These are phyloP conservation scores for Podaxis rugospora DNA, from an alignment of 768 basidiomycete genomes.

Conservation along the genomic window DNA sequence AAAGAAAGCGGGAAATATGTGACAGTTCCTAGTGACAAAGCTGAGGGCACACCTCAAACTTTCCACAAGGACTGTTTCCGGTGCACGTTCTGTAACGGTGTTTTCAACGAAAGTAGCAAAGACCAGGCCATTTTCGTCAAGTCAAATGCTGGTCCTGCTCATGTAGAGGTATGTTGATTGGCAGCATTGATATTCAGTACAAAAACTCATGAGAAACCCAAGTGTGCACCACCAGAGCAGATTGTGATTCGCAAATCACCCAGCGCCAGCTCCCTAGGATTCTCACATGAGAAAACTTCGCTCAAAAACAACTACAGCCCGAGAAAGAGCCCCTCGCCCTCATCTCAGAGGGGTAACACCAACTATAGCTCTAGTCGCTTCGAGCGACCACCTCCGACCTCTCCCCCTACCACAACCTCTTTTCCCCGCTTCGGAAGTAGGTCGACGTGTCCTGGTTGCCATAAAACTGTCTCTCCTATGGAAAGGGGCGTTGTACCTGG, in stretches of 20 bases:
- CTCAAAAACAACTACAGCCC: background rate
- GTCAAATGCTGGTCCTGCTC: conserved; percentile 60
- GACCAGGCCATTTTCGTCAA: conserved; percentile 73
- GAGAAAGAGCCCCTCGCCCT: conserved; percentile 8
- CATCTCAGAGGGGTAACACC: conserved; percentile 13
- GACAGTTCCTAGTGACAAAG: conserved; percentile 56
- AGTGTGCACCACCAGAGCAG: conserved; percentile 45
- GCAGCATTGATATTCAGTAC: background rate
- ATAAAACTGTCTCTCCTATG: conserved; percentile 72
- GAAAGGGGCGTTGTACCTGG: conserved; percentile 84
- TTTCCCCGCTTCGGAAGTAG: conserved; percentile 58
- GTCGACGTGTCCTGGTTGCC: conserved; percentile 71
- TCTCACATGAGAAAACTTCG: conserved; percentile 12
- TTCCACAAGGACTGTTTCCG: conserved; percentile 79
- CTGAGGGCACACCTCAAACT: conserved; percentile 40
- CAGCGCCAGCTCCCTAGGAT: conserved; percentile 19
- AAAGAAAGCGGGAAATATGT: conserved; percentile 63
- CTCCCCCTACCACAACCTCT: conserved; percentile 18
- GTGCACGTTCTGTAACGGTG: conserved; percentile 59
- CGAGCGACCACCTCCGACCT: conserved; percentile 19
- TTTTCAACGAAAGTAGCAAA: conserved; percentile 55
- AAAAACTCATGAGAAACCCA: conserved; percentile 7
- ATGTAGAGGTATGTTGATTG: conserved; percentile 45
- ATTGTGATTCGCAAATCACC: conserved; percentile 32
- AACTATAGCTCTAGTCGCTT: conserved; percentile 24